Evolutionary conservation across 2,329 filamentous ascomycete genomes (phyloP).

Genomic region (Zymoseptoria brevis): DNA sequence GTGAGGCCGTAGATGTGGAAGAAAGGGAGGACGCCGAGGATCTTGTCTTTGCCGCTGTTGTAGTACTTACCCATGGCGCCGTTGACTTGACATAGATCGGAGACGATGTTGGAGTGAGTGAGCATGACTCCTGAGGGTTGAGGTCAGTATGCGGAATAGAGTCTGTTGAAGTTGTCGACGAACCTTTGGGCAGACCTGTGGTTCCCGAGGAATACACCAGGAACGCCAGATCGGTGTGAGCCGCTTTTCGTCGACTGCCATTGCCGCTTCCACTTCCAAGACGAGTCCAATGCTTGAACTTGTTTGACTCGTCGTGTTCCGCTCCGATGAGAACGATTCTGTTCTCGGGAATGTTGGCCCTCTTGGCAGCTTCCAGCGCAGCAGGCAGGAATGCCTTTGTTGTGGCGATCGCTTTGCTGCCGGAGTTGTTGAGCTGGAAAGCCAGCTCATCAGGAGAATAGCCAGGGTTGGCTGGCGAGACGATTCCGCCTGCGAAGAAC

Average conservation of each 20-base stretch:
- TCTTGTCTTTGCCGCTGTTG: slow-evolving; percentile 52
- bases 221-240: slow-evolving; percentile 65
- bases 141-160: background rate
- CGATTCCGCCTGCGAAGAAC: slow-evolving; percentile 72
- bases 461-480: slow-evolving; percentile 80
- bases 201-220: slow-evolving; percentile 86
- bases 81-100: slow-evolving; percentile 51
- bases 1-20: slow-evolving; percentile 85
- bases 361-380: slow-evolving; percentile 59
- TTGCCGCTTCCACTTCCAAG: slow-evolving; percentile 54
- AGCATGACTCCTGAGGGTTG: slow-evolving; percentile 64
- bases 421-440: slow-evolving; percentile 73
- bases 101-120: slow-evolving; percentile 71
- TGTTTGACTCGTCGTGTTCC: slow-evolving; percentile 48
- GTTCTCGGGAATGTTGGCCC: slow-evolving; percentile 60
- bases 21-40: slow-evolving; percentile 76
- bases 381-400: slow-evolving; percentile 58
- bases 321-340: slow-evolving; percentile 70
- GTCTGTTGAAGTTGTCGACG: background rate
- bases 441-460: slow-evolving; percentile 79
- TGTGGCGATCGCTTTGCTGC: slow-evolving; percentile 67
- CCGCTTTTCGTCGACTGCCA: slow-evolving; percentile 52
- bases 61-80: slow-evolving; percentile 46
- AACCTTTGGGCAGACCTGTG: slow-evolving; percentile 70
- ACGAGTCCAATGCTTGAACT: slow-evolving; percentile 62